phyloP scores from a whole-genome alignment of 345 rosid genomes.

The Eucalyptus urophylla region DNA sequence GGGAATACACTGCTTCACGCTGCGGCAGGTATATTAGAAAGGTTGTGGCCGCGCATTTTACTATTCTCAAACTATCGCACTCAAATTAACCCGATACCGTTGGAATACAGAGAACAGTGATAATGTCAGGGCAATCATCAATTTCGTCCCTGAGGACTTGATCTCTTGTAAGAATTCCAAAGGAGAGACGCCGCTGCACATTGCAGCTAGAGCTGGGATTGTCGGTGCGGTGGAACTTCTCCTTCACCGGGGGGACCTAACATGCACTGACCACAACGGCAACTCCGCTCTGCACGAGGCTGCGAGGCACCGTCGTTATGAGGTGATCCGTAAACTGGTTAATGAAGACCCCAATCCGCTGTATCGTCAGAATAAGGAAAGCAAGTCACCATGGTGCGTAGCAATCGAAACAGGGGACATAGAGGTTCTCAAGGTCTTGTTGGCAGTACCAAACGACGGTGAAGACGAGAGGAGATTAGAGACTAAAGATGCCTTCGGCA shows the following conservation, averaged over 20 bases:
- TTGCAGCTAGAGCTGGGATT: not conserved
- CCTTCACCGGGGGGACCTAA: not conserved
- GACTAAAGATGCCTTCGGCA: not conserved
- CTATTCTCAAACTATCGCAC: not conserved
- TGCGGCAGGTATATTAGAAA: not conserved
- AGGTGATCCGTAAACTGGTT: not conserved
- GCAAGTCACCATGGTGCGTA: not conserved
- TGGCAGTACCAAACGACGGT: not conserved
- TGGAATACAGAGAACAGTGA: not conserved
- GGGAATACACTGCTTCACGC: not conserved
- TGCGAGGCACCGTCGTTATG: accelerated
- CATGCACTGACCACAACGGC: not conserved
- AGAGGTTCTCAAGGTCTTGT: not conserved
- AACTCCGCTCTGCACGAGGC: not conserved
- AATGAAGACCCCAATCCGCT: not conserved
- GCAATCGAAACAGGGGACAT: not conserved
- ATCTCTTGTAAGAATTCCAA: not conserved
- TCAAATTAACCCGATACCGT: not conserved
- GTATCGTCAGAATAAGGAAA: not conserved
- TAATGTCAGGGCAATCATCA: not conserved
- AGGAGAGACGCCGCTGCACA: not conserved
- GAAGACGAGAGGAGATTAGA: not conserved
- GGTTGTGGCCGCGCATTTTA: accelerated
- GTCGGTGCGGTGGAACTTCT: not conserved
- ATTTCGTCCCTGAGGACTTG: not conserved